phyloP scores from a whole-genome alignment of 768 basidiomycete genomes.

The Scleroderma bovista region DNA sequence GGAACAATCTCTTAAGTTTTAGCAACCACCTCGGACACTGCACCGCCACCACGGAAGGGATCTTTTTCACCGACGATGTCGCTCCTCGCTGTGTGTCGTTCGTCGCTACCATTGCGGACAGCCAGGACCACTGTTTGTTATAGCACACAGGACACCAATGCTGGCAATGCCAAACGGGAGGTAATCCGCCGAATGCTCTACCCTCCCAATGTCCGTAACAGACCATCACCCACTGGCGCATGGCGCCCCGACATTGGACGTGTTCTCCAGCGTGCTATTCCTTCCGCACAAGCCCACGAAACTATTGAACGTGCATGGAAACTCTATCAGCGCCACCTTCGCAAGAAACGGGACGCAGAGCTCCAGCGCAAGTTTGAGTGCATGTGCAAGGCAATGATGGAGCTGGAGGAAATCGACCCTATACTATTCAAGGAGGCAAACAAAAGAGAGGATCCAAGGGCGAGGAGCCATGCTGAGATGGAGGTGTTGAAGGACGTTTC shows the following conservation, averaged over 20 bases:
- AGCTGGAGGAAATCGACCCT: constrained; percentile 48
- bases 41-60: background rate
- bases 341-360: constrained; percentile 65
- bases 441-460: constrained; percentile 67
- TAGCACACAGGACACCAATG: constrained; percentile 30
- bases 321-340: constrained; percentile 69
- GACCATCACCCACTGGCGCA: constrained; percentile 70
- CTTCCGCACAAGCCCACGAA: constrained; percentile 83
- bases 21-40: background rate
- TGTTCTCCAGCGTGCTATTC: constrained; percentile 78
- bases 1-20: background rate
- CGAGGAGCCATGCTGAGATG: constrained; percentile 49
- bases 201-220: constrained; percentile 67
- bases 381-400: constrained; percentile 84
- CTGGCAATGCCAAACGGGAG: constrained; percentile 59
- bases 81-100: constrained; percentile 31
- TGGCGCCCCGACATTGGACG: constrained; percentile 79
- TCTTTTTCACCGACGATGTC: constrained; percentile 30
- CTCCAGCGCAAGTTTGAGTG: constrained; percentile 70
- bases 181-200: constrained; percentile 77
- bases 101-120: constrained; percentile 28
- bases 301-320: constrained; percentile 91
- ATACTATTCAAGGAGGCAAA: constrained; percentile 68
- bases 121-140: constrained; percentile 34
- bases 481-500: constrained; percentile 57